Evolutionary conservation across 768 basidiomycete species (phyloP), one percentile per base, ranked within the genome.

Genomic region (Tremella yokohamensis): DNA sequence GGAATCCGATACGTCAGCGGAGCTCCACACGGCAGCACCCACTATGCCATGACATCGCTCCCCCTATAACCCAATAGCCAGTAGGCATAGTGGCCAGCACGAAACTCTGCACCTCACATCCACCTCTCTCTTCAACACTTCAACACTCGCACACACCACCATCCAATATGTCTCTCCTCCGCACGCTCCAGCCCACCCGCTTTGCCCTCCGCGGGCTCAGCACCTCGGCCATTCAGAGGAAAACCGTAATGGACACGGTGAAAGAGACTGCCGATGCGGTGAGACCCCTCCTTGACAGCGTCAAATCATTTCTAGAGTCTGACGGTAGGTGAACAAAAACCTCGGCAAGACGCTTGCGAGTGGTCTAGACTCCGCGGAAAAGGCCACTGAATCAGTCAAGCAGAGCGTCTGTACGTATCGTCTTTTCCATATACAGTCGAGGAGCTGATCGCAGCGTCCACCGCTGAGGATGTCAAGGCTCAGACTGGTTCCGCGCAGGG

Each of bases 221-320:
- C 18, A 61, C 59, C 22, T 65, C 68, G 19, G 61, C 58, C n/a
- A 39, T 58, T 15, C 38, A 56, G 9, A 25, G 29, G 9, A 70
- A 70, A 50, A 44, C 60, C 2, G 29, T 70, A 34, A 57, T 55
- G 42, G 68, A 70, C 18, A 60, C 49, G 16, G 68, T 70, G 50
- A 70, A 70, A 49, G 68, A 70, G 20, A 61, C 68, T 45, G 68
- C 68, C 7, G 65, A 70, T 49, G 55, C 68, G 47, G 68, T 70
- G 58, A 63, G 68, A 2, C 26, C 51, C 22, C 49, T 45, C 42
- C 22, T 16, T 45, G n/a, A n/a, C 42, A 45, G n/a, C 15, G 15
- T 16, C 42, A 45, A 40, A 11, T 40, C 12, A 40, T 40, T 11
- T 40, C 18, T 40, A 18, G 39, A n/a, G n/a, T n/a, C n/a, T n/a